Evolutionary conservation across 345 rosid genomes (phyloP).

Genomic region (Raphanus raphanistrum): DNA sequence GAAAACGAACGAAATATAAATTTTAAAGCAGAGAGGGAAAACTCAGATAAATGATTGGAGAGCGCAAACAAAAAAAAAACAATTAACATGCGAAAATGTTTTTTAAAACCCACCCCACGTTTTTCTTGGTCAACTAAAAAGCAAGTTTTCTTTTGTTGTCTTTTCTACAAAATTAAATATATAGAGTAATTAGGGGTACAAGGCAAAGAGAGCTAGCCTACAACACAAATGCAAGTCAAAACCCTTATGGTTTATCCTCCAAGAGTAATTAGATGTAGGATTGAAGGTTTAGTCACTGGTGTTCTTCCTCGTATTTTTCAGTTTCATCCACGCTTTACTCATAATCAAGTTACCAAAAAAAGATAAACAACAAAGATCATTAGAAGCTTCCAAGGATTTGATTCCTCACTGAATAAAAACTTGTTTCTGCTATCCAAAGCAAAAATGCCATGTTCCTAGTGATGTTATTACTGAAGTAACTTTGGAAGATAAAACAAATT

Average conservation of each 20-base stretch:
- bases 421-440: background rate
- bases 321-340: background rate
- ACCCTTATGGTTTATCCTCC: too few relatives aligned
- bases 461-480: background rate
- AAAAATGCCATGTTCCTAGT: background rate
- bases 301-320: background rate
- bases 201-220: too few relatives aligned
- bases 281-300: background rate
- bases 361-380: background rate
- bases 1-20: too few relatives aligned
- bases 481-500: background rate
- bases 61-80: background rate
- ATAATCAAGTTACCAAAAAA: background rate
- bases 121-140: background rate
- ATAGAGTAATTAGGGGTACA: too few relatives aligned
- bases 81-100: background rate
- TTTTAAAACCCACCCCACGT: background rate
- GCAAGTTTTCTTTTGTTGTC: background rate
- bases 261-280: too few relatives aligned
- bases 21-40: slow-evolving; percentile 16
- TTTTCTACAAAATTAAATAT: background rate
- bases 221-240: too few relatives aligned
- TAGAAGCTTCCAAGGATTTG: background rate
- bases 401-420: background rate
- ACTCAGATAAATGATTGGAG: background rate